Conservation (phyloP, 1,284 basidiomycete species). For the Psilocybe mexicana region DNA sequence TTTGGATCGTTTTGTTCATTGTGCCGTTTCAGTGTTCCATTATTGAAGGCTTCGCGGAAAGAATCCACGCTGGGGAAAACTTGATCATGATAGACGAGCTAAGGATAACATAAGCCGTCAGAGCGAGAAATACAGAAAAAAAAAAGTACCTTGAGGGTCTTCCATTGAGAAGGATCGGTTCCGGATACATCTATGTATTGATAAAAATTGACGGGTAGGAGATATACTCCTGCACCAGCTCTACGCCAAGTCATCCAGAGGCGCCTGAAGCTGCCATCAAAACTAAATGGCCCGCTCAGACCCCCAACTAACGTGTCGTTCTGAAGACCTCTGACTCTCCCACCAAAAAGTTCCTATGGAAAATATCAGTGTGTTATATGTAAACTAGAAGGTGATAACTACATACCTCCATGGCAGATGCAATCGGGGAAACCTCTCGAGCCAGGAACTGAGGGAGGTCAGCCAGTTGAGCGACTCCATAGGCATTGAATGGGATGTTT, state of each 20-base stretch:
- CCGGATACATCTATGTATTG: conserved; percentile 60
- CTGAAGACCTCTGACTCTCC: conserved; percentile 34
- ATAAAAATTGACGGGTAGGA: conserved; percentile 58
- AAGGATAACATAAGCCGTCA: neutral
- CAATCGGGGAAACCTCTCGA: conserved; percentile 20
- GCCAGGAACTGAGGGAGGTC: conserved; percentile 38
- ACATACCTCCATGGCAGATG: conserved; percentile 39
- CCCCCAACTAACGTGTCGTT: conserved; percentile 51
- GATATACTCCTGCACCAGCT: conserved; percentile 50
- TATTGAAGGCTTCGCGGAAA: conserved; percentile 53
- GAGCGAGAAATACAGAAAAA: no score
- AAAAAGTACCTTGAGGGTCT: conserved; percentile 43
- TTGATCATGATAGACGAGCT: conserved; percentile 63
- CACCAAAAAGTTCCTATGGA: conserved; percentile 45
- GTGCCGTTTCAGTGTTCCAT: conserved; percentile 51
- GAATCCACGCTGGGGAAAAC: conserved; percentile 47
- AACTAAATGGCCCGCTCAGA: conserved; percentile 52
- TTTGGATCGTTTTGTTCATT: conserved; percentile 28
- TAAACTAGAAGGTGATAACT: no score
- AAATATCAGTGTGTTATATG: no score
- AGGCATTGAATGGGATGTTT: conserved; percentile 52
- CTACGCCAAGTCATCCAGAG: conserved; percentile 51
- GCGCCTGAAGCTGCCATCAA: conserved; percentile 60
- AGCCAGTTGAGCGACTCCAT: conserved; percentile 36
- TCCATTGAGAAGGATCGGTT: conserved; percentile 53